Evolutionary conservation across 176 grass and related monocot species (phyloP), one percentile per base, ranked within the genome.

Genomic region (Aegilops umbellulata): DNA sequence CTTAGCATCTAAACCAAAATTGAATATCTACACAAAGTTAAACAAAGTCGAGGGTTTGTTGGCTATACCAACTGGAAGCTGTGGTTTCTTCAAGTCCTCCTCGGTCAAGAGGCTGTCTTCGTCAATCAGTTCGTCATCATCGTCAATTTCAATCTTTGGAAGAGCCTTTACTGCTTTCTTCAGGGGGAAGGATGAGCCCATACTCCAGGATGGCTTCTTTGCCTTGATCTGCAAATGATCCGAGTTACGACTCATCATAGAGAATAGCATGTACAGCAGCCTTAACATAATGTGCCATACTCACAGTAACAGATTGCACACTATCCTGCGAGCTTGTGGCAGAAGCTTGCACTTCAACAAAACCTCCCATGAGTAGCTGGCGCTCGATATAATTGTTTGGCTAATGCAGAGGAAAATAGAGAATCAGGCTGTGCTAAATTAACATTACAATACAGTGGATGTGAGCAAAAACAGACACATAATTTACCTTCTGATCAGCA

Each of bases 81-180:
- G 42, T 81, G 97, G 97, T 55, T 99, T 99, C 87, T 93, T 96
- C 92, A 96, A 77, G 67, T 99, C 97, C 9, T 99, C 97, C 55
- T 99, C 94, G 0, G 94, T 94, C 78, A 99, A 80, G 77, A 99
- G 97, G 62, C 90, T 94, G 32, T 99, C 97, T 91, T 99, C 92
- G 31, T 99, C 92, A 57, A 99, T 99, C 39, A 99, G 82, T 36
- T 76, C 94, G 39, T 92, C 74, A 22, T 96, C 97, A 29, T 94
- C 92, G 27, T 83, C 83, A 64, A 96, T 83, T 65, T 92, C 82
- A 89, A 99, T 94, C 84, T 96, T 94, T 1, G 92, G 97, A 86
- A 99, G 86, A 65, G 82, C 76, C 42, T 87, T 96, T 15, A 73
- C 65, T 3, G 39, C 3, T 60, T 94, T 99, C 82, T 91, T 99